Evolutionary conservation across 148 eudicot species (phyloP).

Genomic region (Heliosperma pusillum): DNA sequence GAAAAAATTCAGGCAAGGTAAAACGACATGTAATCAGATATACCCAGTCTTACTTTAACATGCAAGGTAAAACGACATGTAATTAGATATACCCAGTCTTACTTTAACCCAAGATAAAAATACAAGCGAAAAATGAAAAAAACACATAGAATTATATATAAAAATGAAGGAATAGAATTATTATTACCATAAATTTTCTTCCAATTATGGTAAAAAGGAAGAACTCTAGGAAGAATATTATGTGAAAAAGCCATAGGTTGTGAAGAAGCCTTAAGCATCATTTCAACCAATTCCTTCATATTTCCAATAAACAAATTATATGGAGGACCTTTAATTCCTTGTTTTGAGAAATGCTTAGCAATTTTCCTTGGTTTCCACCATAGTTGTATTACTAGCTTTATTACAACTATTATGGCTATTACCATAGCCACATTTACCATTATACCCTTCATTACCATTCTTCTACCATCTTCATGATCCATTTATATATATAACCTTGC

Average conservation of each 20-base stretch:
- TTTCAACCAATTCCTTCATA: constrained; percentile 65
- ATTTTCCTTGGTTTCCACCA: constrained; percentile 78
- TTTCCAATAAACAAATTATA: constrained; percentile 68
- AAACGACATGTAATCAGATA: no score
- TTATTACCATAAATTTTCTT: constrained; percentile 94
- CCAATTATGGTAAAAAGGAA: constrained; percentile 94
- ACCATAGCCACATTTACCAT: constrained; percentile 27
- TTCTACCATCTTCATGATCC: constrained; percentile 14
- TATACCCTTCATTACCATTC: constrained; percentile 12
- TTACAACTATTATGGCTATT: constrained; percentile 22
- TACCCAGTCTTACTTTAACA: no score
- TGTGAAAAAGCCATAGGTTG: constrained; percentile 71
- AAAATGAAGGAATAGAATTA: constrained; percentile 22
- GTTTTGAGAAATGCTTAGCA: constrained; percentile 54
- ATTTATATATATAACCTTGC: neutral
- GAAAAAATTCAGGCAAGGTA: no score
- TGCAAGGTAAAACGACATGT: no score
- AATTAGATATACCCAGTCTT: no score
- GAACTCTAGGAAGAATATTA: constrained; percentile 84
- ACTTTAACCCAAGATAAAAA: no score
- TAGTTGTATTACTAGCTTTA: constrained; percentile 44
- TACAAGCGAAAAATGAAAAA: no score
- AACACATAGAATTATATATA: no score
- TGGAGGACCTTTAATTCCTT: constrained; percentile 82
- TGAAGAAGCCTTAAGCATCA: constrained; percentile 70